Conservation (phyloP, 352 stramenopile genomes). For the Globisporangium iwayamae region DNA sequence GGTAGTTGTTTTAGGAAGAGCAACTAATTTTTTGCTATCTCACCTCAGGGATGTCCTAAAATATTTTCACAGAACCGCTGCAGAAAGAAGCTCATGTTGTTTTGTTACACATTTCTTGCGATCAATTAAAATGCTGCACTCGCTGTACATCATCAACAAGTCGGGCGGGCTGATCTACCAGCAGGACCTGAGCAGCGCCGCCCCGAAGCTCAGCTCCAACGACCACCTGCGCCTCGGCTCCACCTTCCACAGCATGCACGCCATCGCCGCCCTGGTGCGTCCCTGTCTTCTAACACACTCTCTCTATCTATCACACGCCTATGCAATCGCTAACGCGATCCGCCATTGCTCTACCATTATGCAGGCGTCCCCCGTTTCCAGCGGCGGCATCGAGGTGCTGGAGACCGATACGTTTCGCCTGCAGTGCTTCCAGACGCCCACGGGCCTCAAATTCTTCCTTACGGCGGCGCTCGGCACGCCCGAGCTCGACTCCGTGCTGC, state of each 20-base stretch:
- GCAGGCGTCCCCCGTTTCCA: conserved; percentile 76
- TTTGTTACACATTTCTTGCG: neutral
- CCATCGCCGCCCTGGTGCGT: conserved; percentile 78
- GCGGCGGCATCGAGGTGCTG: conserved; percentile 88
- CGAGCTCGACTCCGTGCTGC: conserved; percentile 82
- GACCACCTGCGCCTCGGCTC: conserved; percentile 92
- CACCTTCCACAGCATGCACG: conserved; percentile 94
- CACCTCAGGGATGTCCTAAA: too few species aligned
- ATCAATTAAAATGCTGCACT: conserved; percentile 75
- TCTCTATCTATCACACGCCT: neutral
- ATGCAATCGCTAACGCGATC: neutral
- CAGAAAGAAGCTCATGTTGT: too few species aligned
- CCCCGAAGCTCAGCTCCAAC: conserved; percentile 88
- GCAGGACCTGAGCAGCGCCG: conserved; percentile 82
- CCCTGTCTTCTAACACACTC: neutral
- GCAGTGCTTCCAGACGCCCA: conserved; percentile 91
- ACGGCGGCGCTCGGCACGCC: conserved; percentile 83
- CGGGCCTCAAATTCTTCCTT: conserved; percentile 93
- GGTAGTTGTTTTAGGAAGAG: too few species aligned
- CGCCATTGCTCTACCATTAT: neutral
- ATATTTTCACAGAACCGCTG: too few species aligned
- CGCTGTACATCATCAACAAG: conserved; percentile 95
- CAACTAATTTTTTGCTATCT: too few species aligned
- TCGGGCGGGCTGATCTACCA: conserved; percentile 92
- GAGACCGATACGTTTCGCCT: conserved; percentile 91